Evolutionary conservation across 1,284 basidiomycete genomes (phyloP).

Genomic region (Trichosporon sp.): DNA sequence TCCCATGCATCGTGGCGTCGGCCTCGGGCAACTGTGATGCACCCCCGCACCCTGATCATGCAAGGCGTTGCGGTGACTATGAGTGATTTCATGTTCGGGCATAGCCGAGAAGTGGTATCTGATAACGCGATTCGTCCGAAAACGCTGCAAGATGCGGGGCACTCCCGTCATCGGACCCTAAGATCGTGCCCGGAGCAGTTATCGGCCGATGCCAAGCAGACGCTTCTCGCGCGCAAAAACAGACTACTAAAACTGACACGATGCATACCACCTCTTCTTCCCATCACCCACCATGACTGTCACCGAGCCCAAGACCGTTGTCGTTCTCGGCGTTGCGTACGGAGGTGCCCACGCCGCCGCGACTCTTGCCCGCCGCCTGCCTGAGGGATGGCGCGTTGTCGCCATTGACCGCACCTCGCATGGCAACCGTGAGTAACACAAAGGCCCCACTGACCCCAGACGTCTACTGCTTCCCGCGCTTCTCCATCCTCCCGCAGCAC

Average conservation of each 20-base stretch:
- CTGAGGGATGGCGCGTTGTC: constrained; percentile 66
- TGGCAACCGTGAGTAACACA: constrained; percentile 44
- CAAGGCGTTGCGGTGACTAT: too few species aligned
- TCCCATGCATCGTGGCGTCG: too few species aligned
- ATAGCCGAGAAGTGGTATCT: background rate
- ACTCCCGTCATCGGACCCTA: background rate
- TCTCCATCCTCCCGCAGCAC: constrained; percentile 56
- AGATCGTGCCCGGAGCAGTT: background rate
- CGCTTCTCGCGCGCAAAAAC: background rate
- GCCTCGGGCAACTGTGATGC: too few species aligned
- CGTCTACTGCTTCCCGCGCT: constrained; percentile 60
- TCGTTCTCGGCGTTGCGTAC: constrained; percentile 66
- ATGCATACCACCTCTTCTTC: background rate
- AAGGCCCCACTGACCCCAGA: constrained; percentile 39
- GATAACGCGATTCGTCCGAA: constrained; percentile 4
- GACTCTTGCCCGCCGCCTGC: constrained; percentile 63
- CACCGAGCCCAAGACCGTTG: constrained; percentile 57
- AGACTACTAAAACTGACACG: background rate
- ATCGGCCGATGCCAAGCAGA: background rate
- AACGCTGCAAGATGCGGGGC: background rate
- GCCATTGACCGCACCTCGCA: constrained; percentile 70
- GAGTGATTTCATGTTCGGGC: background rate
- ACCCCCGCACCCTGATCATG: too few species aligned
- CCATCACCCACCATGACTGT: constrained; percentile 22
- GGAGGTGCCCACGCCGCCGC: constrained; percentile 64